phyloP scores from a whole-genome alignment of 2,329 filamentous ascomycete genomes.

The Diplodia corticola region DNA sequence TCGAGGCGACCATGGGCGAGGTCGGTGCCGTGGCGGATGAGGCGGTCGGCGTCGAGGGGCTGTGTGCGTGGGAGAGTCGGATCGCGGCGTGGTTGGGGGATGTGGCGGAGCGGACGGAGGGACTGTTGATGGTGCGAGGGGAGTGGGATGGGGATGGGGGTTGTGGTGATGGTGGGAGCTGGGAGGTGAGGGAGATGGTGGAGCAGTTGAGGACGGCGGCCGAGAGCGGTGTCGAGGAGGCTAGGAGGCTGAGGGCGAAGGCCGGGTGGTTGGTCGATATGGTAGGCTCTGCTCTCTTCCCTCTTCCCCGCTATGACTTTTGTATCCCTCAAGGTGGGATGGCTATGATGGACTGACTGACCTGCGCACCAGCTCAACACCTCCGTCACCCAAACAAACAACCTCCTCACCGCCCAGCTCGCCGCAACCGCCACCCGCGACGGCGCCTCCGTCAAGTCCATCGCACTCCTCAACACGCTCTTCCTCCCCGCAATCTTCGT shows the following conservation, averaged over 20 bases:
- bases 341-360: not conserved
- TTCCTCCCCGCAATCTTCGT: slow-evolving; percentile 47
- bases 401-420: slow-evolving; percentile 23
- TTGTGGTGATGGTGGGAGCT: not conserved
- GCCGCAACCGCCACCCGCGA: slow-evolving; percentile 31
- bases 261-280: not conserved
- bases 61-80: not conserved
- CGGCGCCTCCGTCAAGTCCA: slow-evolving; percentile 41
- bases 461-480: slow-evolving; percentile 43
- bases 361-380: not conserved
- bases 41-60: not conserved
- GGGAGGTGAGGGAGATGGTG: slow-evolving; percentile 6
- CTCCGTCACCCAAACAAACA: not conserved
- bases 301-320: not conserved
- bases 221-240: not conserved
- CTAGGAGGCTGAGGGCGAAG: not conserved
- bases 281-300: not conserved
- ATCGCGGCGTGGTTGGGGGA: not conserved
- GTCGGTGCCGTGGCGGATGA: not conserved
- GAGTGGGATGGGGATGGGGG: not conserved
- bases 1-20: not conserved
- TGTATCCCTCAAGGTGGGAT: too few relatives aligned
- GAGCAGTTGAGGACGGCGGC: not conserved
- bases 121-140: not conserved
- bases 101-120: not conserved